Conservation (phyloP, 1,139 yeast genomes). For the Protomyces inouyei region DNA sequence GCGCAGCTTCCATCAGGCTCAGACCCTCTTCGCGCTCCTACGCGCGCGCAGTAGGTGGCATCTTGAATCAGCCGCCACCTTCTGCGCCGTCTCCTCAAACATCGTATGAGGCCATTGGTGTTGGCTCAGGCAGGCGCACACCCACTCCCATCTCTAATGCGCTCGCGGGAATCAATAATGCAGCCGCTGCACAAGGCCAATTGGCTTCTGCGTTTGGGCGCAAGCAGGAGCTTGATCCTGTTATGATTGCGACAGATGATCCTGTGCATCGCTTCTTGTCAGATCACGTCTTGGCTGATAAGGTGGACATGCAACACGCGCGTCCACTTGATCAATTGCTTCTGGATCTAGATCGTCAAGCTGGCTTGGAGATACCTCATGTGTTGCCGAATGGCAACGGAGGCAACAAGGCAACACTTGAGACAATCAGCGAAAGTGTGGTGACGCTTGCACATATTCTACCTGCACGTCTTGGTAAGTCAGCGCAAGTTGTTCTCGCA, state of each 20-base stretch:
- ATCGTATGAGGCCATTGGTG: background rate
- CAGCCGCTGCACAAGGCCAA: background rate
- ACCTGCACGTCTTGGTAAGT: constrained; percentile 3
- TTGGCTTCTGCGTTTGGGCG: constrained; percentile 1
- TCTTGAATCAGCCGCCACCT: constrained; percentile 19
- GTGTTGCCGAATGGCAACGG: constrained; percentile 16
- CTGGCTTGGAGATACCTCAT: constrained; percentile 11
- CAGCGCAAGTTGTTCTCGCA: constrained; percentile 5
- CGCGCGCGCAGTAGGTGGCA: constrained; percentile 21
- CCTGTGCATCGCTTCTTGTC: background rate
- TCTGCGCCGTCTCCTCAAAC: constrained; percentile 1
- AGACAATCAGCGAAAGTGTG: constrained; percentile 13
- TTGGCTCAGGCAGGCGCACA: background rate
- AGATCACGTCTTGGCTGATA: background rate
- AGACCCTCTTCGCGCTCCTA: background rate
- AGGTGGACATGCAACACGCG: background rate
- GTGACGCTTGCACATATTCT: constrained; percentile 19
- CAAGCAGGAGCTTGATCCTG: background rate
- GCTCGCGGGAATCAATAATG: background rate
- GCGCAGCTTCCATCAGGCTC: background rate
- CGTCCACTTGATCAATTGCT: background rate
- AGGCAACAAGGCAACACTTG: constrained; percentile 6
- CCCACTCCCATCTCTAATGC: background rate
- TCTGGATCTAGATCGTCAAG: constrained; percentile 1
- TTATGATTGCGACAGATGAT: background rate